Conservation (phyloP, 2,329 filamentous ascomycete genomes). For the Penicillium sp. region DNA sequence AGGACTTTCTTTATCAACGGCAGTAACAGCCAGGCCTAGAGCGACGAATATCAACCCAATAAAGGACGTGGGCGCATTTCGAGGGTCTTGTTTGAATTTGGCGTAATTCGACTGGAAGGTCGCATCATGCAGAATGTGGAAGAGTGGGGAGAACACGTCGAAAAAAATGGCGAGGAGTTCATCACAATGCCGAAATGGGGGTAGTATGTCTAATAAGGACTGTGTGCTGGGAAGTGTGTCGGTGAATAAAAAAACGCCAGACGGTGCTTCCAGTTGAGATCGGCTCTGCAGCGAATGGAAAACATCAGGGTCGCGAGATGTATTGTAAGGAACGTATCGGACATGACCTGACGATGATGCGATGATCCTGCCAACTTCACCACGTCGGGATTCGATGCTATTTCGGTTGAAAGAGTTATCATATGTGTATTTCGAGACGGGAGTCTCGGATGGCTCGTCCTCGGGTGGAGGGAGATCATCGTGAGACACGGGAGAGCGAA, state of each 20-base stretch:
- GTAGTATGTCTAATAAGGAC: neutral
- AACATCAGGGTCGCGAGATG: neutral
- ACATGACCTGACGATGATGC: neutral
- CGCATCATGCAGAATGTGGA: neutral
- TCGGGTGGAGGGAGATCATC: too few relatives aligned
- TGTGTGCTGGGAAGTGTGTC: neutral
- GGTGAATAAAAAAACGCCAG: neutral
- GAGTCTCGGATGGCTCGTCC: too few relatives aligned
- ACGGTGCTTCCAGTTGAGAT: neutral
- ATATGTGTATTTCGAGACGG: too few relatives aligned
- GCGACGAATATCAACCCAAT: neutral
- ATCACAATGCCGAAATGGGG: neutral
- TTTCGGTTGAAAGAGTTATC: too few relatives aligned
- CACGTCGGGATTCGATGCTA: too few relatives aligned
- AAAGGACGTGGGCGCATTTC: neutral
- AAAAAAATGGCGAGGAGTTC: neutral
- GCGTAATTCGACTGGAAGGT: neutral
- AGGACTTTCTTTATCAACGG: conserved; percentile 18
- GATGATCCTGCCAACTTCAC: too few relatives aligned
- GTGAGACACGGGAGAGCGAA: too few relatives aligned
- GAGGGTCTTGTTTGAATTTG: neutral
- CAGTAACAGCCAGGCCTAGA: conserved; percentile 25
- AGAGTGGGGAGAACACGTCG: neutral
- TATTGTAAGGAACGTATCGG: neutral
- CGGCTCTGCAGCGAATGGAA: neutral